Evolutionary conservation across 441 rosid species (phyloP).

Genomic region (Monsonia emarginata): DNA sequence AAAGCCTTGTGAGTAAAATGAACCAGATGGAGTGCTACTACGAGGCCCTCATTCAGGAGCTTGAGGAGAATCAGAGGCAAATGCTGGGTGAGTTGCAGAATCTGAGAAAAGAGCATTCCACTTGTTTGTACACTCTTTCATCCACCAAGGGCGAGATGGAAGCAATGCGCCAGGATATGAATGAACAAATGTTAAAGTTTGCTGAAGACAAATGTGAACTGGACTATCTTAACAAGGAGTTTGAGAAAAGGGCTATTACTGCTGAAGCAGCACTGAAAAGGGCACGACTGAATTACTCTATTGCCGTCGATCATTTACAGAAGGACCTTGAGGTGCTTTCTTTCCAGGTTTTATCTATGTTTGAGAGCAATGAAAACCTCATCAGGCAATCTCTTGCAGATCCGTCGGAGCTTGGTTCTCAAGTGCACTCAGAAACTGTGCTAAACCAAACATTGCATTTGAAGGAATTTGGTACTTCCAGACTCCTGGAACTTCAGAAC

Average conservation of each 20-base stretch:
- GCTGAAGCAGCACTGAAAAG: slow-evolving; percentile 89
- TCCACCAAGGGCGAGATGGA: slow-evolving; percentile 77
- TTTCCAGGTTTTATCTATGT: slow-evolving; percentile 82
- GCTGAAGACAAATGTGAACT: slow-evolving; percentile 58
- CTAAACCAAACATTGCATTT: slow-evolving; percentile 31
- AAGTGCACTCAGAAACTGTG: slow-evolving; percentile 22
- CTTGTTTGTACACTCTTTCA: slow-evolving; percentile 58
- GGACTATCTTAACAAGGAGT: slow-evolving; percentile 59
- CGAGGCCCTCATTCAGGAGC: slow-evolving; percentile 91
- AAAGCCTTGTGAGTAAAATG: slow-evolving; percentile 80
- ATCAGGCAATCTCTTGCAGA: slow-evolving; percentile 71
- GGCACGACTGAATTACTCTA: slow-evolving; percentile 90
- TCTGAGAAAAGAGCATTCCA: slow-evolving; percentile 81
- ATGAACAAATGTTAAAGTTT: slow-evolving; percentile 50
- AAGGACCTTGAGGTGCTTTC: slow-evolving; percentile 95
- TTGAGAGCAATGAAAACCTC: slow-evolving; percentile 84
- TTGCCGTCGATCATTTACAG: slow-evolving; percentile 89
- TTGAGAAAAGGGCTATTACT: slow-evolving; percentile 65
- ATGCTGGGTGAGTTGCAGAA: slow-evolving; percentile 80
- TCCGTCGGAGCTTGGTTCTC: slow-evolving; percentile 35
- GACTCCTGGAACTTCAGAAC: slow-evolving; percentile 35
- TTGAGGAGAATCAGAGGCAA: slow-evolving; percentile 94
- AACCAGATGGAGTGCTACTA: slow-evolving; percentile 98
- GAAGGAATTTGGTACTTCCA: slow-evolving; percentile 27
- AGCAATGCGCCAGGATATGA: slow-evolving; percentile 52